Base-by-base conservation (phyloP, 1,284 basidiomycete genomes). In the Apiotrichum gracile region DNA sequence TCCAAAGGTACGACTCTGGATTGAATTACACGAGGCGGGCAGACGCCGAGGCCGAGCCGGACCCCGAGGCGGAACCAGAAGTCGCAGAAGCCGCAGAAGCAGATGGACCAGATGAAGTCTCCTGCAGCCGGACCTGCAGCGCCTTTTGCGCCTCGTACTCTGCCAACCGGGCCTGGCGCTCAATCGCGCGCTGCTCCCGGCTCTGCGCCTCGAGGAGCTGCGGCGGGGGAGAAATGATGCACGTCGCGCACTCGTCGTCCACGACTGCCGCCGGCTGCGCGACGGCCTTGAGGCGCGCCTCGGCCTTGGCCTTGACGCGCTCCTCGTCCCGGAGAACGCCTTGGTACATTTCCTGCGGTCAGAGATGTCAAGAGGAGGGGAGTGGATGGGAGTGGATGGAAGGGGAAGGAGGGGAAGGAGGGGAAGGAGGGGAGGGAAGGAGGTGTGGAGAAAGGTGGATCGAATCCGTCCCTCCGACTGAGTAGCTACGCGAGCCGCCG, bases 301-400 rank as follows among this genome's bases (percentile, higher is more conserved):
- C 51, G 21, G 13, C 57, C 44, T 19, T 52, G 19, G 63, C 66
- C 56, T 67, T 67, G 17, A 73, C 49, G 27, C 91, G 83, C 61
- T 84, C 88, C 63, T 94, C 90, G 69, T 96, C 91, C 44, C 84
- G 82, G 38, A 96, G 64, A 1, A 96, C 90, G 27, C 91, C 91
- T 68, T 86, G 81, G 69, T 87, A 94, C 91, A 96, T 96, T 19
- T 79, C 85, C 91, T 91, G 55, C 3, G 14, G 43, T 54, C n/a
- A 54, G 41, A 22, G 37, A 47, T 14, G 52, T 51, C 24, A 52
- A 35, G 49, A 17, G 29, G 43, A 34, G 33, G n/a, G 44, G 34
- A 42, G 38, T 27, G 33, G 24, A 27, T 14, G 26, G 7, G 14
- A 37, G 61, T 60, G 41, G n/a, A n/a, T n/a, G 24, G 16, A 52